Evolutionary conservation across 768 basidiomycete genomes (phyloP).

Genomic region (Suillus tomentosus): DNA sequence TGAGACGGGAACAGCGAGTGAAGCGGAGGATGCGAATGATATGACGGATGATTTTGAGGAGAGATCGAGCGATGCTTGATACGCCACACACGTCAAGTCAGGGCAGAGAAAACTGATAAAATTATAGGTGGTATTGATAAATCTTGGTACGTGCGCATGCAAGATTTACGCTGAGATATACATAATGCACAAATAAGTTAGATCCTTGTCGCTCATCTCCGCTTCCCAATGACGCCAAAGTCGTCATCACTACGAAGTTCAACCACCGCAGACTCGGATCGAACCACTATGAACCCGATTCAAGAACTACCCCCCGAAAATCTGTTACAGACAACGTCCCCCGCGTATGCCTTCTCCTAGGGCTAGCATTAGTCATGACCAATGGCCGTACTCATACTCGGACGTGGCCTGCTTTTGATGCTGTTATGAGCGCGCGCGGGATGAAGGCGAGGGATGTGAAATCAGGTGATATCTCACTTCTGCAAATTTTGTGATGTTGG

Average conservation of each 20-base stretch:
- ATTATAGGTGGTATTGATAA: conserved; percentile 11
- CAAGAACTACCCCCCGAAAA: conserved; percentile 27
- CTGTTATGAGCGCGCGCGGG: conserved; percentile 75
- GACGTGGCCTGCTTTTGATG: conserved; percentile 74
- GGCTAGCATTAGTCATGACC: conserved; percentile 37
- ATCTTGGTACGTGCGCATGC: background rate
- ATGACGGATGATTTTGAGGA: background rate
- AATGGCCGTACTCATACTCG: conserved; percentile 86
- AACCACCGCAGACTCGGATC: background rate
- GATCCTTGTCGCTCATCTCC: conserved; percentile 11
- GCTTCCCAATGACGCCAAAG: background rate
- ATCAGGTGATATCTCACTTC: too few relatives aligned
- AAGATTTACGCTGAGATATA: conserved; percentile 12
- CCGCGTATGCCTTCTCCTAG: conserved; percentile 30
- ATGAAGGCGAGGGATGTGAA: conserved; percentile 73
- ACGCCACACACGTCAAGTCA: background rate
- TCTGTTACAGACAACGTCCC: conserved; percentile 34
- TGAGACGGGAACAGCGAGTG: background rate
- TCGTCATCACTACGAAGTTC: background rate
- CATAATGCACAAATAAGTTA: conserved; percentile 19
- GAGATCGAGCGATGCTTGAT: background rate
- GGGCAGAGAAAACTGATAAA: background rate
- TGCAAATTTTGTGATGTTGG: too few relatives aligned
- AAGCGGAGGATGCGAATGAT: conserved; percentile 2
- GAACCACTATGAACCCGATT: background rate